These are phyloP conservation scores for Eucalyptus regnans DNA, from an alignment of 345 rosid species.

Conservation along the genomic window DNA sequence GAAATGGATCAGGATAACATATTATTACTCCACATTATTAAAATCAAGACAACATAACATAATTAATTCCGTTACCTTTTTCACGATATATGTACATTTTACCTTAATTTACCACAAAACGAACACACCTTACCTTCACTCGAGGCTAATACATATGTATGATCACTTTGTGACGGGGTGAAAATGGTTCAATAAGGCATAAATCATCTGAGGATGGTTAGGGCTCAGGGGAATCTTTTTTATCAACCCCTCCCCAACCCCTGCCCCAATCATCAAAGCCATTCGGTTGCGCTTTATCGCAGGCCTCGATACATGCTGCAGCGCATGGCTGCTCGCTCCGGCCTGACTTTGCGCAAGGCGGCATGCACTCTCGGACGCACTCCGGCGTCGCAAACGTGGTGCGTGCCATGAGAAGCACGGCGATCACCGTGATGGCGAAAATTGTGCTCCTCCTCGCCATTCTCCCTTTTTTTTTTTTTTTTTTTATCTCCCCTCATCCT, in stretches of 20 bases:
- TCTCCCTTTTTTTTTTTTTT: background rate
- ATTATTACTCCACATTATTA: background rate
- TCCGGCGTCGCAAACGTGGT: background rate
- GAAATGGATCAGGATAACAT: background rate
- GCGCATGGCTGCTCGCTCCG: background rate
- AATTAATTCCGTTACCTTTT: background rate
- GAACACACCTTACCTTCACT: background rate
- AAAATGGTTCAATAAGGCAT: background rate
- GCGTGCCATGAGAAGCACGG: background rate
- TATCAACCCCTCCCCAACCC: background rate
- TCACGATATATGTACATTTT: rapidly evolving
- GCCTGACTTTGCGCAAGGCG: background rate
- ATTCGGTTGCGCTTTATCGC: background rate
- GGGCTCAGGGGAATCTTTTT: background rate
- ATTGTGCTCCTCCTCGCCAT: background rate
- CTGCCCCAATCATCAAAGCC: background rate
- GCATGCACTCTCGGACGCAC: background rate
- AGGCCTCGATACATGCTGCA: background rate
- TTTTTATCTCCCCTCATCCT: background rate
- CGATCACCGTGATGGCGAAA: background rate
- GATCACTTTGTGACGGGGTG: background rate
- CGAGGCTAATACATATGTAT: background rate
- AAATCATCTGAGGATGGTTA: background rate
- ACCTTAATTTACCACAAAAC: background rate
- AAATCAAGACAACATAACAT: background rate